Evolutionary conservation across 1,284 basidiomycete species (phyloP), one percentile per base, ranked within the genome.

Genomic region (Leccinum ponderosum): DNA sequence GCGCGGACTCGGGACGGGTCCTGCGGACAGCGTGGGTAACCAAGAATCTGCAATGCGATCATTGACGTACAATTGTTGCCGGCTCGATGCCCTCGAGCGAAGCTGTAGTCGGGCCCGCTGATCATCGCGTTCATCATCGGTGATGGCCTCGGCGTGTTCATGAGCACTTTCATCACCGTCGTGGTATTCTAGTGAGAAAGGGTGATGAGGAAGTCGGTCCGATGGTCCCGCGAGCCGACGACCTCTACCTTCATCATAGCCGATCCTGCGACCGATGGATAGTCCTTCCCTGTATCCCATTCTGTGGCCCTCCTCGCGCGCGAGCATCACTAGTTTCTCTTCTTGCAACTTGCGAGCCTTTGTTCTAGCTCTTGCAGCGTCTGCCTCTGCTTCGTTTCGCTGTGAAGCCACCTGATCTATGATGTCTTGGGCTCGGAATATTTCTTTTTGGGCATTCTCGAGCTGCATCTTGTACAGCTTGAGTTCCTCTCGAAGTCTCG

Each of bases 381-480:
- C 78, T 0, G 76, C 77, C 64, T 83, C 82, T 4, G 82, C 82
- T 55, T 80, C 77, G 27, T 71, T 68, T 52, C 75, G 73, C 56
- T 78, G 74, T 31, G 73, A 67, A 57, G 80, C 77, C 6, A 81
- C 69, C 55, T 76, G 71, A 61, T 78, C 71, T 33, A 83, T 74
- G 55, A 80, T 75, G 47, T 80, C 79, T 64, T 83, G 81, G 1
- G 81, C 82, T 8, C 81, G 74, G 60, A 69, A 68, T 33, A 83
- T 79, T 64, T 83, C 81, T 47, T 77, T 75, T 65, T 80, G 79
- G 1, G 81, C 81, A 61, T 78, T 74, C 12, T 83, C 80, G 14
- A 83, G 73, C 37, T 82, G 80, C 12, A 78, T 54, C 67, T 80
- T 78, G 69, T 81, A 82, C 65, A 83, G 52, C 60, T 76, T 72